Evolutionary conservation across 306 rosid species (phyloP).

Genomic region (Canavalia ensiformis): DNA sequence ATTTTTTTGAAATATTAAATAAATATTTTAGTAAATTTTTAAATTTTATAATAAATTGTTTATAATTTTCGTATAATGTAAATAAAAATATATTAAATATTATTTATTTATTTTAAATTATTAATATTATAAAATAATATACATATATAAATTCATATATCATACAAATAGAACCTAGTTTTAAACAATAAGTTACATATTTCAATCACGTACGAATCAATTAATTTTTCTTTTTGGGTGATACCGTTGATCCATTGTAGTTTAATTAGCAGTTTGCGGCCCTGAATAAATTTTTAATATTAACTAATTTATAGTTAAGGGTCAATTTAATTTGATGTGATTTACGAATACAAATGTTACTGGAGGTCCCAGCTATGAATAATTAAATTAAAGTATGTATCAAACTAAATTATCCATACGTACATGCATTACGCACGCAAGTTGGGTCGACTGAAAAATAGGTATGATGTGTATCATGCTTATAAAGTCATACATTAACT

Average conservation of each 20-base stretch:
- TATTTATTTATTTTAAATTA: no score
- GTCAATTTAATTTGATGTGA: conserved; percentile 10
- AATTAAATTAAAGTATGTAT: not conserved
- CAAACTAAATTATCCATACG: conserved; percentile 20
- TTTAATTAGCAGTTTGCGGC: not conserved
- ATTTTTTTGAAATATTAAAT: no score
- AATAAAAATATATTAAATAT: no score
- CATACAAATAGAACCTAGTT: not conserved
- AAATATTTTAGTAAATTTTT: no score
- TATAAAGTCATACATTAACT: not conserved
- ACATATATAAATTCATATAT: no score
- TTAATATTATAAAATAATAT: no score
- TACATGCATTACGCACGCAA: conserved; percentile 10
- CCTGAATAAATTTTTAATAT: not conserved
- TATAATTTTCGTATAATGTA: no score
- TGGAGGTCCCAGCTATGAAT: not conserved
- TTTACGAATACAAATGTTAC: not conserved
- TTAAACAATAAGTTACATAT: not conserved
- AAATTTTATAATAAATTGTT: no score
- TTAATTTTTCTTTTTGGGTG: not conserved
- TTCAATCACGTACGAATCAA: not conserved
- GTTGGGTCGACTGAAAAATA: conserved; percentile 16
- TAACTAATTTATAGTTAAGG: not conserved
- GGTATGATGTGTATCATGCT: conserved; percentile 19
- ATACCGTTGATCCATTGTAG: not conserved